These are phyloP conservation scores for Tilletia walkeri DNA, from an alignment of 1,284 basidiomycete genomes.

Conservation along the genomic window DNA sequence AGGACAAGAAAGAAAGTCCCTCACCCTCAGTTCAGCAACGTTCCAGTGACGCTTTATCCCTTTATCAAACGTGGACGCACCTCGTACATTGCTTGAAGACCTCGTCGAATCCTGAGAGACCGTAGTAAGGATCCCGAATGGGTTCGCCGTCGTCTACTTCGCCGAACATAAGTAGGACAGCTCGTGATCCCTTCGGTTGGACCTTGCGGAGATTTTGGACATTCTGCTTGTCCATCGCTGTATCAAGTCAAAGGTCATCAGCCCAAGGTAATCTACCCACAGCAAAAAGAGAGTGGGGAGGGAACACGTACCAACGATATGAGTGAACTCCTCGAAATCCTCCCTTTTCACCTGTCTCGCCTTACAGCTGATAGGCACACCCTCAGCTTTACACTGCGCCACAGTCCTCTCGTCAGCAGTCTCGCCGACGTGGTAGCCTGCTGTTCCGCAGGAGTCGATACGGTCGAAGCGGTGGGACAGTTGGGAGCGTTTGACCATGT, in stretches of 20 bases:
- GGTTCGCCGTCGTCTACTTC: constrained; percentile 11
- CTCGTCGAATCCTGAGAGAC: constrained; percentile 3
- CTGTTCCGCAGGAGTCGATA: constrained; percentile 50
- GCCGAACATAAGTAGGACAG: constrained; percentile 16
- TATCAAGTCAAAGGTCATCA: background rate
- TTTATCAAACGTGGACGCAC: background rate
- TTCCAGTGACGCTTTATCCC: no score
- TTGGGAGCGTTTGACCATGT: constrained; percentile 31
- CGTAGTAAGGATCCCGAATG: constrained; percentile 16
- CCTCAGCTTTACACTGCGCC: constrained; percentile 56
- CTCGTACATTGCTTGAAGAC: constrained; percentile 9
- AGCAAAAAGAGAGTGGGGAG: background rate
- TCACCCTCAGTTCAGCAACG: background rate
- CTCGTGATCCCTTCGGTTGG: constrained; percentile 8
- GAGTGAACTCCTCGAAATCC: constrained; percentile 58
- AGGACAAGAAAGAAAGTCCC: background rate
- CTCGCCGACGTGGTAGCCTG: constrained; percentile 47
- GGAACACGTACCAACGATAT: constrained; percentile 58
- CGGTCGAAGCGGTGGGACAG: constrained; percentile 35
- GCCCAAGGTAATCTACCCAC: background rate
- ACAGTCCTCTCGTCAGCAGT: constrained; percentile 43
- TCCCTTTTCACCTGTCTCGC: constrained; percentile 54
- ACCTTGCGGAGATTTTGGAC: constrained; percentile 5
- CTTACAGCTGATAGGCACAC: constrained; percentile 55
- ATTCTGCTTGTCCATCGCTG: constrained; percentile 12